Conservation (phyloP, 306 rosid genomes). For the Arachis stenosperma region DNA sequence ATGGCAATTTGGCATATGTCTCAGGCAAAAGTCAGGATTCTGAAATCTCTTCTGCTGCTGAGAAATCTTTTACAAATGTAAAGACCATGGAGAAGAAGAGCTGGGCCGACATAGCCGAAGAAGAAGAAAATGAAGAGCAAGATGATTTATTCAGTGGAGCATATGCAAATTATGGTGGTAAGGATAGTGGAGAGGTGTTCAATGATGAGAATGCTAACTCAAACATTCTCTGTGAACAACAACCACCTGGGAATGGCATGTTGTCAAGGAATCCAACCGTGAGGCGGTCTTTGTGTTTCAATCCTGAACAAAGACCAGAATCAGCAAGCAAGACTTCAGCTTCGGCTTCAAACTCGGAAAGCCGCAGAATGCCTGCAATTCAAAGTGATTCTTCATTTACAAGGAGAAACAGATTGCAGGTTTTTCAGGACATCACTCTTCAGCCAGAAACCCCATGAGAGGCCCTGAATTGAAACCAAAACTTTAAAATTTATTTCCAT, state of each 20-base stretch:
- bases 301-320: constrained; percentile 43
- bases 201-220: constrained; percentile 64
- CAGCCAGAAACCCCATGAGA: constrained; percentile 36
- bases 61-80: constrained; percentile 29
- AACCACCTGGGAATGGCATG: constrained; percentile 35
- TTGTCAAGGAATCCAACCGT: constrained; percentile 58
- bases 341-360: constrained; percentile 36
- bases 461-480: constrained; percentile 39
- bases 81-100: constrained; percentile 60
- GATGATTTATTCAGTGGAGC: constrained; percentile 35
- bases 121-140: constrained; percentile 74
- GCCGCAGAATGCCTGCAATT: constrained; percentile 23
- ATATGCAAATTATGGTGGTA: constrained; percentile 31
- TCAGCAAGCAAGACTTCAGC: constrained; percentile 36
- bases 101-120: constrained; percentile 97
- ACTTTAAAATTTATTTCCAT: constrained; percentile 20
- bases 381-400: constrained; percentile 31
- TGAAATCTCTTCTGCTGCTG: constrained; percentile 10
- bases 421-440: constrained; percentile 48
- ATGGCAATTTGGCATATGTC: constrained; percentile 28
- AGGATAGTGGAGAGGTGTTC: constrained; percentile 39
- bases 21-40: constrained; percentile 29
- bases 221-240: constrained; percentile 52
- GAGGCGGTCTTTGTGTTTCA: constrained; percentile 60
- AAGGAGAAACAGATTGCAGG: constrained; percentile 52